These are phyloP conservation scores for Scheffersomyces cryptocercus DNA, from an alignment of 1,139 yeast genomes.

Conservation along the genomic window DNA sequence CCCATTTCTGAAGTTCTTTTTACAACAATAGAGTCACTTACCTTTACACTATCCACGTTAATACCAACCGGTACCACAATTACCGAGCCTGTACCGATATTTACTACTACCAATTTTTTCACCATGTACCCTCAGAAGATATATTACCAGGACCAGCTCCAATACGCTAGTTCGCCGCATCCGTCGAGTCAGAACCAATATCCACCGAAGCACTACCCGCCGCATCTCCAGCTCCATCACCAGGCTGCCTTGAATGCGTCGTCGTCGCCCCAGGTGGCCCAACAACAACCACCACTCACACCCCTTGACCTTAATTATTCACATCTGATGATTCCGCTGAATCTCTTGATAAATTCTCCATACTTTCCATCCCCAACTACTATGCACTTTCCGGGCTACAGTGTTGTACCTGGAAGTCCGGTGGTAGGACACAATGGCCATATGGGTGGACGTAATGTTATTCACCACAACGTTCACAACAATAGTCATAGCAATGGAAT, in stretches of 20 bases:
- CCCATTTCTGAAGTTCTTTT: no score
- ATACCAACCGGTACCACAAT: no score
- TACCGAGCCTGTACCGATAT: background rate
- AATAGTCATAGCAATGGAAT: slow-evolving; percentile 12
- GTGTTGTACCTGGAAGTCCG: no score
- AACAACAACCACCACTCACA: slow-evolving; percentile 22
- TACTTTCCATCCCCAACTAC: slow-evolving; percentile 43
- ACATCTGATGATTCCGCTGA: slow-evolving; percentile 71
- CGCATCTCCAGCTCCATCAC: background rate
- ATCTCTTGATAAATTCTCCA: slow-evolving; percentile 66
- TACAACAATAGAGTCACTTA: no score
- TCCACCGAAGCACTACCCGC: slow-evolving; percentile 5
- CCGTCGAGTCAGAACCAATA: background rate
- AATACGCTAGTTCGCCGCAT: background rate
- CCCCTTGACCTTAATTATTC: slow-evolving; percentile 58
- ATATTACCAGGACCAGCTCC: background rate
- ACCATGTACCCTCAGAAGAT: background rate
- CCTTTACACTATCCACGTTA: no score
- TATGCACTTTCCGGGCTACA: slow-evolving; percentile 12
- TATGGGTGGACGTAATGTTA: background rate
- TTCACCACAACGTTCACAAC: background rate
- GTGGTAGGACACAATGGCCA: no score
- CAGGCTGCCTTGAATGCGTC: background rate
- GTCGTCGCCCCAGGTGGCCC: background rate
- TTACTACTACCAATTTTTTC: background rate